A percentile compares a stretch with the other conserved stretches of the same genome.
phyloP scores from a whole-genome alignment of 2,329 filamentous ascomycete species.

The Sporothrix variecibatus region DNA sequence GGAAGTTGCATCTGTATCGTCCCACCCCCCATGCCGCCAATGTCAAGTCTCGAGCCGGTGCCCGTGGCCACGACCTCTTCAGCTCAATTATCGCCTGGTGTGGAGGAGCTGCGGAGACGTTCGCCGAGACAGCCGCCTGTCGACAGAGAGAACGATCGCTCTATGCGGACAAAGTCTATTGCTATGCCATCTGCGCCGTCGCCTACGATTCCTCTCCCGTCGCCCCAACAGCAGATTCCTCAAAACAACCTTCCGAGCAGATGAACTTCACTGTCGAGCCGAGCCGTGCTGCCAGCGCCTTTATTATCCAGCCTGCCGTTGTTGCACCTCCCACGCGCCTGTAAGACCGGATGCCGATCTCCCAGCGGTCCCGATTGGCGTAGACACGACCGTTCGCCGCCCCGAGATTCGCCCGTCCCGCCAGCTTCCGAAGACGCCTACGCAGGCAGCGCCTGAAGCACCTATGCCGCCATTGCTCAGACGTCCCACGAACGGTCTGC shows the following conservation, averaged over 20 bases:
- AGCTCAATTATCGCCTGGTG: slow-evolving; percentile 53
- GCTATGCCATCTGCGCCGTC: slow-evolving; percentile 6
- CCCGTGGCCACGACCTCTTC: slow-evolving; percentile 47
- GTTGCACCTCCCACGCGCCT: not conserved
- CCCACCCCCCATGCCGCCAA: slow-evolving; percentile 30
- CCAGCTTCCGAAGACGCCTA: slow-evolving; percentile 35
- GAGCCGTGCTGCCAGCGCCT: not conserved
- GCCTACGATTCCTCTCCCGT: slow-evolving; percentile 20
- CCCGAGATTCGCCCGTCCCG: slow-evolving; percentile 39
- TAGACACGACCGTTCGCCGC: slow-evolving; percentile 12
- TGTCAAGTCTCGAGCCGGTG: slow-evolving; percentile 35
- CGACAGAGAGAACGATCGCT: not conserved
- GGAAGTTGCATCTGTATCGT: slow-evolving; percentile 38
- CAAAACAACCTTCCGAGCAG: slow-evolving; percentile 17
- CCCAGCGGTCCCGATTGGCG: not conserved
- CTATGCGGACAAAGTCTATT: not conserved
- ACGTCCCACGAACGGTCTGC: slow-evolving; percentile 50
- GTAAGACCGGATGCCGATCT: not conserved
- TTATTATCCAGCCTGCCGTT: not conserved
- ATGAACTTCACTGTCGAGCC: not conserved
- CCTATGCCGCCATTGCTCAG: slow-evolving; percentile 46
- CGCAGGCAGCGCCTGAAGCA: slow-evolving; percentile 39
- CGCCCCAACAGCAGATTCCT: not conserved
- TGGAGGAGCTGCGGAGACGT: slow-evolving; percentile 53
- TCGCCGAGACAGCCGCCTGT: slow-evolving; percentile 48